phyloP scores from a whole-genome alignment of 371 early-diverging fungal genomes.

The Spraguea lophii region DNA sequence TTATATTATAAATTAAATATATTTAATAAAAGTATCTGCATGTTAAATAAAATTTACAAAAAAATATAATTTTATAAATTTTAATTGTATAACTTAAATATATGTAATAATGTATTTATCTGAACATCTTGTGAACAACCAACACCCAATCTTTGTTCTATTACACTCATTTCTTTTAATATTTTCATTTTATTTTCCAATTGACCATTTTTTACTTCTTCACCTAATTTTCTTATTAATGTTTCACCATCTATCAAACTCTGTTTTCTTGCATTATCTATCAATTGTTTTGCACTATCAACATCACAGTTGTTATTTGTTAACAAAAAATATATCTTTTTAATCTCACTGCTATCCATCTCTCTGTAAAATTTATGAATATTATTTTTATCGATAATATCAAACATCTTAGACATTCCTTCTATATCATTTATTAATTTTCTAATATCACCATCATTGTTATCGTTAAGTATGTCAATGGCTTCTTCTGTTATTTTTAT shows the following conservation, averaged over 20 bases:
- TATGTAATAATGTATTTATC: slow-evolving; percentile 2
- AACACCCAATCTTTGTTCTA: slow-evolving; percentile 27
- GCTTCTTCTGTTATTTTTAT: slow-evolving; percentile 57
- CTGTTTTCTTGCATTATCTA: too few relatives aligned
- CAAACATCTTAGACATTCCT: slow-evolving; percentile 24
- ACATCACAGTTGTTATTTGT: slow-evolving; percentile 5
- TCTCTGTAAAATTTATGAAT: slow-evolving; percentile 26
- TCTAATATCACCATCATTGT: slow-evolving; percentile 82
- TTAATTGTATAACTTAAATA: not conserved
- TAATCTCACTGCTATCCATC: slow-evolving; percentile 2
- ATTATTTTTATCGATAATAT: slow-evolving; percentile 5
- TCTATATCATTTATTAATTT: slow-evolving; percentile 59
- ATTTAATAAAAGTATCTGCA: too few relatives aligned
- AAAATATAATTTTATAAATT: too few relatives aligned
- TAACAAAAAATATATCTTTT: slow-evolving; percentile 16
- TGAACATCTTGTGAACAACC: slow-evolving; percentile 44
- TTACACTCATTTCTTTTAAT: slow-evolving; percentile 27
- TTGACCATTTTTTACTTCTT: slow-evolving; percentile 11
- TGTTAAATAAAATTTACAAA: too few relatives aligned
- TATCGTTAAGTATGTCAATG: slow-evolving; percentile 54
- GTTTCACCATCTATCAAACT: slow-evolving; percentile 7
- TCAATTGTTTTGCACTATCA: too few relatives aligned
- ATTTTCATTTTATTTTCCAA: slow-evolving; percentile 26
- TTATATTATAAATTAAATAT: too few relatives aligned
- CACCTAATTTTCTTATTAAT: slow-evolving; percentile 17